Evolutionary conservation across 495 filamentous ascomycete species (phyloP).

Genomic region (Choiromyces venosus): DNA sequence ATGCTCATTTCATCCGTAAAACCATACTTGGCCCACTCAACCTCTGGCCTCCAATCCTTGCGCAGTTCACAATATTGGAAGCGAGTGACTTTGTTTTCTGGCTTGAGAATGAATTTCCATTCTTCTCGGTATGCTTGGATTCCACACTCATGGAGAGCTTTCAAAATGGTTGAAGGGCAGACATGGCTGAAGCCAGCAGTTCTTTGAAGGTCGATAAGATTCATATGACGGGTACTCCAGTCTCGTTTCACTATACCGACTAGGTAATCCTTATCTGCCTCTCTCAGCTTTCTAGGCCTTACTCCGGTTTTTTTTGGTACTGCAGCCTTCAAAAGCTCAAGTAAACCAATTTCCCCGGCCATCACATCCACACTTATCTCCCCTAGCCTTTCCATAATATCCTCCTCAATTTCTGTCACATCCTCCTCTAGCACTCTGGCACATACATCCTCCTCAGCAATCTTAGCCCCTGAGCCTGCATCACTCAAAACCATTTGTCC

Average conservation of each 20-base stretch:
- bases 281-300: background rate
- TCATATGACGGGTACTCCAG: background rate
- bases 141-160: constrained; percentile 5
- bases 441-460: too few relatives aligned
- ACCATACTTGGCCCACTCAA: too few relatives aligned
- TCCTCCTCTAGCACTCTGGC: too few relatives aligned
- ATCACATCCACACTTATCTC: too few relatives aligned
- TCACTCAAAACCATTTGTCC: too few relatives aligned
- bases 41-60: constrained; percentile 6
- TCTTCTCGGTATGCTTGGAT: constrained; percentile 5
- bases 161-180: background rate
- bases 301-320: background rate
- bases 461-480: too few relatives aligned
- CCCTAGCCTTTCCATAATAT: too few relatives aligned
- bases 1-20: constrained; percentile 17
- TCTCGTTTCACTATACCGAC: background rate
- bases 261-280: constrained; percentile 9
- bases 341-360: background rate
- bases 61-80: constrained; percentile 3
- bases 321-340: constrained; percentile 2
- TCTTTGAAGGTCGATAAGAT: background rate
- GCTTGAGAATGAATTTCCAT: too few relatives aligned
- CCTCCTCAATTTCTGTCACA: too few relatives aligned
- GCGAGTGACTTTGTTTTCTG: constrained; percentile 5
- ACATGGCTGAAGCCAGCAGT: constrained; percentile 9